Base-by-base conservation (phyloP, 371 early-diverging fungal genomes). In the Haplosporangium sp. region DNA sequence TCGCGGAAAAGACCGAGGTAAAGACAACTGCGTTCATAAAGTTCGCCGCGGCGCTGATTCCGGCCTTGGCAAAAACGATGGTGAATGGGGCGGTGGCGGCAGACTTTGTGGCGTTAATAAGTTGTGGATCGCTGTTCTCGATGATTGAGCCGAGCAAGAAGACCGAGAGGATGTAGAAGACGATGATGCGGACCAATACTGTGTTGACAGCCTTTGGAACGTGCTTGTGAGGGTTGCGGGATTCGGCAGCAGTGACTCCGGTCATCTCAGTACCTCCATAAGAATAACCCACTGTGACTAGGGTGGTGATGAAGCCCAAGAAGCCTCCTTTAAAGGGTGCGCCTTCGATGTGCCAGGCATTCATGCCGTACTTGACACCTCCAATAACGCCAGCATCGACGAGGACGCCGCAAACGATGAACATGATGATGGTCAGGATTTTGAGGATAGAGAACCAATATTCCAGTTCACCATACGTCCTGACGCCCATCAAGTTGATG, bases 191-290 rank as follows among this genome's bases (percentile, higher is more conserved):
- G 86, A 87, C 83, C 62, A 92, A 88, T 45, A 91, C 88, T 21
- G 83, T 84, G 55, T 87, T 86, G 56, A 89, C 86, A 6, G 89
- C 91, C 14, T 80, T 73, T 55, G 92, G 92, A 1, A 92, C 91
- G 57, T 87, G 86, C 74, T 86, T 83, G 29, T 85, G 84, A 65
- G 87, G 93, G 69, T 91, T 92, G 38, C 86, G 86, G 46, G 89
- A 88, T 77, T 92, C 93, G 74, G 89, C 92, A 18, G 90, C 90
- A 16, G 93, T 90, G 71, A 92, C 84, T 64, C 91, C 92, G 36
- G 91, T 87, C 74, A 87, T 83, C 72, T 89, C 92, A 1, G 92
- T 89, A 47, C 94, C 95, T 47, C 92, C 92, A 74, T 92, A 91
- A 43, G 89, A 83, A 62, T 91, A 93, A 16, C 90, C 91, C 9